Conservation (phyloP, 73 alveolate genomes). For the Paraurostyla sp. region DNA sequence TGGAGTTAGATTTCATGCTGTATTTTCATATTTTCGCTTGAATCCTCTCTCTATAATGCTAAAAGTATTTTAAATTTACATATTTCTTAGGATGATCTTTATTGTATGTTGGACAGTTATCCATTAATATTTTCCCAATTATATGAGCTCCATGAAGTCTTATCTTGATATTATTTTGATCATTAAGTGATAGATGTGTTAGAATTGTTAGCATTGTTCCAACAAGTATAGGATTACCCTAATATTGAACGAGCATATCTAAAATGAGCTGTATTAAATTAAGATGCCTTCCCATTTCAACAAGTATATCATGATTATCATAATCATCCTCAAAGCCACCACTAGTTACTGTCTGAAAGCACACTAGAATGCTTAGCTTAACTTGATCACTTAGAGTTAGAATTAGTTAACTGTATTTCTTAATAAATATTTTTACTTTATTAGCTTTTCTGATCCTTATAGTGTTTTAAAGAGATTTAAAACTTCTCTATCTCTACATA, state of each 20-base stretch:
- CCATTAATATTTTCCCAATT: conserved; percentile 52
- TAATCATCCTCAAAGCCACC: not conserved
- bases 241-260: conserved; percentile 42
- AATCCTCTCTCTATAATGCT: conserved; percentile 60
- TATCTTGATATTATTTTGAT: conserved; percentile 72
- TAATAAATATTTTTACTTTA: conserved; percentile 41
- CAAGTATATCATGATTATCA: conserved; percentile 71
- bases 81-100: conserved; percentile 25
- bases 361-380: conserved; percentile 61
- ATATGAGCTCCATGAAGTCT: conserved; percentile 77
- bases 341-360: conserved; percentile 70
- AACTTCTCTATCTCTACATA: conserved; percentile 63
- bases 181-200: conserved; percentile 74
- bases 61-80: conserved; percentile 57
- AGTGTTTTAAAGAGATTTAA: conserved; percentile 34
- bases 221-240: conserved; percentile 58
- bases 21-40: conserved; percentile 74
- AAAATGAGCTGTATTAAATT: conserved; percentile 59
- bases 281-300: conserved; percentile 70
- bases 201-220: conserved; percentile 71
- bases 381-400: conserved; percentile 57
- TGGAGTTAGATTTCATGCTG: conserved; percentile 65
- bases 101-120: conserved; percentile 58
- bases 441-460: conserved; percentile 46
- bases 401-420: not conserved